phyloP scores from a whole-genome alignment of 164 flowering plant genomes.

The Dillenia suffruticosa region DNA sequence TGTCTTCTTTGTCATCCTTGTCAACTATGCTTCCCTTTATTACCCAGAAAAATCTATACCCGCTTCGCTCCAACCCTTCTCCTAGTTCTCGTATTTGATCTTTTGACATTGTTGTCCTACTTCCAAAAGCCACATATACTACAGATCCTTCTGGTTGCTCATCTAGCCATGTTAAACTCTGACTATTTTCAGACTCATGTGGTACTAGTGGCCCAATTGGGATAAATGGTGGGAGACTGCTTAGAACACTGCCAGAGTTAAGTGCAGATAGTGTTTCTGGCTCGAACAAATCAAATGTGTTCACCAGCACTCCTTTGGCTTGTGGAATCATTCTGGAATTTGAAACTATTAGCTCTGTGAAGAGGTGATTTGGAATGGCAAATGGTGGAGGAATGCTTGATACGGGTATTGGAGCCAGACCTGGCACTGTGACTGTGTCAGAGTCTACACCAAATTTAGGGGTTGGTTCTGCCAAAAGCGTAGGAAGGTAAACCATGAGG shows the following conservation, averaged over 20 bases:
- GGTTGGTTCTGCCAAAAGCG: not conserved
- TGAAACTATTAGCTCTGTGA: slow-evolving; percentile 2
- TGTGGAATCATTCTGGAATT: slow-evolving; percentile 1
- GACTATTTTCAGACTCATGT: slow-evolving; percentile 5
- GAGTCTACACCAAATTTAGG: not conserved
- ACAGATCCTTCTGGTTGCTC: slow-evolving; percentile 24
- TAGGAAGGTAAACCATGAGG: slow-evolving; percentile 14
- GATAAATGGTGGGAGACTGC: slow-evolving; percentile 13
- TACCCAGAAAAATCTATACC: slow-evolving; percentile 31
- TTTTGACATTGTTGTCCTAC: slow-evolving; percentile 21
- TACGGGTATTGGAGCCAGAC: slow-evolving; percentile 13
- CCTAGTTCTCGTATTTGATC: slow-evolving; percentile 29
- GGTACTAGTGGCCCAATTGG: slow-evolving; percentile 26
- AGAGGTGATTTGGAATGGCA: slow-evolving; percentile 8
- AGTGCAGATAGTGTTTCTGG: slow-evolving; percentile 19
- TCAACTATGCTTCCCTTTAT: slow-evolving; percentile 26
- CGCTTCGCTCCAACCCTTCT: slow-evolving; percentile 20
- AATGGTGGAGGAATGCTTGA: slow-evolving; percentile 26
- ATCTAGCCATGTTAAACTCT: slow-evolving; percentile 24
- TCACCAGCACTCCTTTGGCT: slow-evolving; percentile 25
- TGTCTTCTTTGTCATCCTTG: slow-evolving; percentile 20
- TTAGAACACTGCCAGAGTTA: slow-evolving; percentile 10
- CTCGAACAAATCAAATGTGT: slow-evolving; percentile 21
- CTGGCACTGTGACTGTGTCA: slow-evolving; percentile 14
- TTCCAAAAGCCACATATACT: slow-evolving; percentile 31